Conservation (phyloP, 805 yeast species). For the Monosporozyma yasuniensis region DNA sequence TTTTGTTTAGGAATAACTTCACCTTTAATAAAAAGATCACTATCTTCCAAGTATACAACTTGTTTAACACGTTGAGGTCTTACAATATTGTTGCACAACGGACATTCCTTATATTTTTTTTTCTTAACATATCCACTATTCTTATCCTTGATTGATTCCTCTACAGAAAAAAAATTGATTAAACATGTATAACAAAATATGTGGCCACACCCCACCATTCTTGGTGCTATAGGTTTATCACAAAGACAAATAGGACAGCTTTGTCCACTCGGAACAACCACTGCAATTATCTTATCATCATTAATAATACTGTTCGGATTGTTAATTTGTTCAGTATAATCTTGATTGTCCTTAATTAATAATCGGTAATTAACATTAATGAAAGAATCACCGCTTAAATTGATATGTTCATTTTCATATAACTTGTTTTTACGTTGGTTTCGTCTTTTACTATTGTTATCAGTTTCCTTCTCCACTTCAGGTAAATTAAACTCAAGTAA, state of each 20-base stretch:
- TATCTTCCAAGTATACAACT: constrained; percentile 42
- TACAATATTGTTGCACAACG: constrained; percentile 59
- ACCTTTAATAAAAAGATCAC: neutral
- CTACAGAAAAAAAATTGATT: constrained; percentile 48
- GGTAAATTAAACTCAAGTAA: constrained; percentile 50
- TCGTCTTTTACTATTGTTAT: constrained; percentile 14
- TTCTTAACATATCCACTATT: constrained; percentile 27
- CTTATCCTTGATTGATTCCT: constrained; percentile 35
- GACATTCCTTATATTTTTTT: constrained; percentile 62
- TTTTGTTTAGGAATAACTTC: constrained; percentile 41
- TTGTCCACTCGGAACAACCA: constrained; percentile 64
- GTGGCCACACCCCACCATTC: constrained; percentile 95
- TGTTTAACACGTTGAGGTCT: constrained; percentile 53
- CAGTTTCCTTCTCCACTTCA: constrained; percentile 26
- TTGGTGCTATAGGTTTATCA: constrained; percentile 79
- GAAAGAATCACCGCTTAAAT: constrained; percentile 54
- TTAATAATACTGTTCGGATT: constrained; percentile 75
- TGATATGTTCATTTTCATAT: constrained; percentile 32
- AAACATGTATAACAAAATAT: constrained; percentile 79
- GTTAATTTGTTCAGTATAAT: constrained; percentile 46
- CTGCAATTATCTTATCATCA: constrained; percentile 52
- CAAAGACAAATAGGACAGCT: constrained; percentile 88
- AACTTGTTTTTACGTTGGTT: constrained; percentile 16
- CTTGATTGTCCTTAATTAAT: constrained; percentile 57
- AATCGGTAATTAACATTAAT: constrained; percentile 81